These are phyloP conservation scores for Ceriops decandra DNA, from an alignment of 345 rosid species.

Conservation along the genomic window DNA sequence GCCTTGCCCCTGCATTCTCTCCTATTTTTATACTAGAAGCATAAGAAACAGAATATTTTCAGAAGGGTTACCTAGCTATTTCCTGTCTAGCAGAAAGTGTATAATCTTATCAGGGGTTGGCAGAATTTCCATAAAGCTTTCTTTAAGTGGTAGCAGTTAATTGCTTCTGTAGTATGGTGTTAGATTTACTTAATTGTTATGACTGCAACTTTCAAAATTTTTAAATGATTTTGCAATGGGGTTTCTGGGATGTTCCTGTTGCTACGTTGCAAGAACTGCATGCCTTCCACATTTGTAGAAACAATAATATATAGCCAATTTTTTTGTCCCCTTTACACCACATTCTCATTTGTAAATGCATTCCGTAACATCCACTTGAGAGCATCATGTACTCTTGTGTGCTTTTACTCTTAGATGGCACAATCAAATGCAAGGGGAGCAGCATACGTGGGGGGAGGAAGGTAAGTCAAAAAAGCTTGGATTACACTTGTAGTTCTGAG, in stretches of 20 bases:
- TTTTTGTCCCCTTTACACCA: background rate
- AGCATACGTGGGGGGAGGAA: conserved; percentile 1
- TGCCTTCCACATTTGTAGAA: background rate
- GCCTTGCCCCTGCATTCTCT: too few species aligned
- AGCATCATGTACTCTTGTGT: background rate
- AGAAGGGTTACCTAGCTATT: background rate
- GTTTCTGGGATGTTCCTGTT: conserved; percentile 26
- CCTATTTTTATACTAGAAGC: background rate
- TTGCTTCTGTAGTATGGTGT: conserved; percentile 31
- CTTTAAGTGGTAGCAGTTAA: conserved; percentile 40
- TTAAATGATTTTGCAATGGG: conserved; percentile 18
- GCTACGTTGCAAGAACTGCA: conserved; percentile 13
- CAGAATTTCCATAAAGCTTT: conserved; percentile 21
- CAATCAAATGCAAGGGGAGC: conserved; percentile 7
- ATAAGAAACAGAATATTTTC: too few species aligned
- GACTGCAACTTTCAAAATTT: conserved; percentile 17
- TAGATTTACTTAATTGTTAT: conserved; percentile 25
- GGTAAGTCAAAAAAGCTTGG: background rate
- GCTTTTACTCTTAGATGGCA: conserved; percentile 3
- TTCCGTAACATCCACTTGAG: background rate
- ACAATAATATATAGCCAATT: background rate
- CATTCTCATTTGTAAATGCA: background rate
- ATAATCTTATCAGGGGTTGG: conserved; percentile 32
- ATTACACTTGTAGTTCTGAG: background rate
- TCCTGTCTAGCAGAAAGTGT: conserved; percentile 12